Percentiles rank a stretch among this genome's conserved stretches.
Conservation (phyloP, 2,329 filamentous ascomycete genomes). For the Chaetoscypha palmicola region DNA sequence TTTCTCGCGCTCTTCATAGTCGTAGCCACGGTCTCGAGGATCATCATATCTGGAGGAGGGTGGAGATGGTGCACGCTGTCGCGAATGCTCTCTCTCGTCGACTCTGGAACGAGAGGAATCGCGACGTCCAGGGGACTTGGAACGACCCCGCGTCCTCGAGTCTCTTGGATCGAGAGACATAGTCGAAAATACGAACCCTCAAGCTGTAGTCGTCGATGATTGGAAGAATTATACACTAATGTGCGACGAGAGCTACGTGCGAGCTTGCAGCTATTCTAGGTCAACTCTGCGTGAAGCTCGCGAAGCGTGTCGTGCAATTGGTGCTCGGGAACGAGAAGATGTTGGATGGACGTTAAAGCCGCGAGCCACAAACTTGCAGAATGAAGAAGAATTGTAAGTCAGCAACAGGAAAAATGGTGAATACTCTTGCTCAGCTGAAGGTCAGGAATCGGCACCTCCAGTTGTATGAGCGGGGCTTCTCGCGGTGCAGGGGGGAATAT, state of each 20-base stretch:
- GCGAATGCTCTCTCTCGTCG: constrained; percentile 20
- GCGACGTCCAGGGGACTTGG: constrained; percentile 26
- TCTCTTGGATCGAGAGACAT: constrained; percentile 30
- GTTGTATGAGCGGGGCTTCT: no score
- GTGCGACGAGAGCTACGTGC: no score
- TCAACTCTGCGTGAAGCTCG: background rate
- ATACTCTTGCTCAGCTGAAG: background rate
- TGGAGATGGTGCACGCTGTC: constrained; percentile 11
- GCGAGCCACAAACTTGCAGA: no score
- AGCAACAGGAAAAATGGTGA: no score
- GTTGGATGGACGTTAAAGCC: background rate
- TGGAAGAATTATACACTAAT: no score
- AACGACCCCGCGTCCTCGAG: constrained; percentile 23
- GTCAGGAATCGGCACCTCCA: no score
- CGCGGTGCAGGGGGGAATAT: no score
- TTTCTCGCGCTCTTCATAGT: constrained; percentile 9
- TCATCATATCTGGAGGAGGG: constrained; percentile 17
- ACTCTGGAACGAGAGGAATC: constrained; percentile 8
- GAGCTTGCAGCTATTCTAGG: no score
- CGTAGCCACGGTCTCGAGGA: constrained; percentile 8
- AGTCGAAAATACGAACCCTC: no score
- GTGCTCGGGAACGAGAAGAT: background rate
- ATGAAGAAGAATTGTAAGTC: no score
- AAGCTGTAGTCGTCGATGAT: no score
- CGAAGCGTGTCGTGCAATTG: background rate